Percentiles rank a stretch among this genome's conserved stretches.
phyloP scores from a whole-genome alignment of 2,329 filamentous ascomycete species.

The Leptographium wingfieldii region DNA sequence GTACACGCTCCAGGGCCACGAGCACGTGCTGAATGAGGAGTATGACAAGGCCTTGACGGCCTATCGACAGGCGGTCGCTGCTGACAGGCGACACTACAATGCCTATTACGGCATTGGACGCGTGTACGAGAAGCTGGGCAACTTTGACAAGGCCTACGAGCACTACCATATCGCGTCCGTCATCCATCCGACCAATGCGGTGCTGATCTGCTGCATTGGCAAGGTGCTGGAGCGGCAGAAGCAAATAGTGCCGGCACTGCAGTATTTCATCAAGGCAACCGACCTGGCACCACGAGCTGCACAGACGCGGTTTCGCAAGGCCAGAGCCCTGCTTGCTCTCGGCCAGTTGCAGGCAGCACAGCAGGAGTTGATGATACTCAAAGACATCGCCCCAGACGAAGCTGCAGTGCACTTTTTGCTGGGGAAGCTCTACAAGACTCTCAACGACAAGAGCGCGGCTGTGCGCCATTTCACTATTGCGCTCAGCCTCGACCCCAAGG shows the following conservation, averaged over 20 bases:
- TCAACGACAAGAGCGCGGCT: constrained; percentile 64
- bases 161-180: constrained; percentile 80
- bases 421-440: constrained; percentile 65
- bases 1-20: constrained; percentile 90
- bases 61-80: constrained; percentile 75
- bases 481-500: constrained; percentile 92
- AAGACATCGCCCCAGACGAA: constrained; percentile 85
- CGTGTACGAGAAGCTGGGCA: constrained; percentile 82
- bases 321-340: constrained; percentile 69
- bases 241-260: constrained; percentile 63
- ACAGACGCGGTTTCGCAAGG: constrained; percentile 85
- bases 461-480: constrained; percentile 91
- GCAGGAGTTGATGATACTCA: constrained; percentile 73
- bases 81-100: constrained; percentile 86
- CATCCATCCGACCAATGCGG: constrained; percentile 90
- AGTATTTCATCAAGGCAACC: constrained; percentile 71
- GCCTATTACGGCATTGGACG: constrained; percentile 86
- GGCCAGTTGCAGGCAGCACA: constrained; percentile 59
- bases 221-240: constrained; percentile 81
- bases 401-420: constrained; percentile 93
- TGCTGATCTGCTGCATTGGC: constrained; percentile 86
- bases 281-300: constrained; percentile 70
- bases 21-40: constrained; percentile 91
- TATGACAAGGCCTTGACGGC: constrained; percentile 86
- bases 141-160: constrained; percentile 78